Conservation (phyloP, 768 basidiomycete genomes). For the Phlebiopsis gigantea region DNA sequence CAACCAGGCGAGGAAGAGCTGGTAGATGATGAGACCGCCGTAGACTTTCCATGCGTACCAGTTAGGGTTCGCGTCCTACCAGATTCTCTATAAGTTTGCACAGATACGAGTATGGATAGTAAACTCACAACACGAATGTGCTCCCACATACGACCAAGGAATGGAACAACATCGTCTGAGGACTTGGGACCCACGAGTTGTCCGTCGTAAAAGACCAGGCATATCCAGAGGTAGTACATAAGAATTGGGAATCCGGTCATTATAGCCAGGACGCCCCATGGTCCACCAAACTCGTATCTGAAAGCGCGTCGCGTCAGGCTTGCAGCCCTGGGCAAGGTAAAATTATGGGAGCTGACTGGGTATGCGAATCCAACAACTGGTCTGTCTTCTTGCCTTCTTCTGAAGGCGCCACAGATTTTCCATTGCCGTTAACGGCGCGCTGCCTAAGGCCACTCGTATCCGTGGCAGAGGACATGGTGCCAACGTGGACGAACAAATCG, state of each 20-base stretch:
- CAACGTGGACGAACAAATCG: background rate
- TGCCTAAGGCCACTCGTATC: slow-evolving; percentile 25
- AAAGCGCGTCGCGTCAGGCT: background rate
- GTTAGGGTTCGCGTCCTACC: slow-evolving; percentile 88
- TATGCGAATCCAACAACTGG: slow-evolving; percentile 50
- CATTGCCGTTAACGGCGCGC: slow-evolving; percentile 20
- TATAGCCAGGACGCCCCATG: slow-evolving; percentile 84
- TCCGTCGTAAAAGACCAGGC: slow-evolving; percentile 94
- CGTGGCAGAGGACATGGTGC: slow-evolving; percentile 16
- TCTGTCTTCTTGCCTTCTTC: slow-evolving; percentile 74
- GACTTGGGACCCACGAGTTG: slow-evolving; percentile 66
- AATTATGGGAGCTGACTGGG: slow-evolving; percentile 25
- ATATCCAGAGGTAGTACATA: slow-evolving; percentile 99
- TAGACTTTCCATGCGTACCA: slow-evolving; percentile 87
- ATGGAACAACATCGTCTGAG: slow-evolving; percentile 67
- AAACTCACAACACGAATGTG: slow-evolving; percentile 70
- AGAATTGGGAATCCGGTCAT: slow-evolving; percentile 91
- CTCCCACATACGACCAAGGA: slow-evolving; percentile 77
- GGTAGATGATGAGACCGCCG: slow-evolving; percentile 80
- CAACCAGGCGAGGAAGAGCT: slow-evolving; percentile 85
- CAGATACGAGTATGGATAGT: background rate
- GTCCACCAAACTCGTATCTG: slow-evolving; percentile 96
- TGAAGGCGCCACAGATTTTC: slow-evolving; percentile 37
- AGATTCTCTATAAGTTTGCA: background rate
- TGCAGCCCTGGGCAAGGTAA: background rate